phyloP scores from a whole-genome alignment of 169 alveolate genomes.

The Plasmodium sp. region DNA sequence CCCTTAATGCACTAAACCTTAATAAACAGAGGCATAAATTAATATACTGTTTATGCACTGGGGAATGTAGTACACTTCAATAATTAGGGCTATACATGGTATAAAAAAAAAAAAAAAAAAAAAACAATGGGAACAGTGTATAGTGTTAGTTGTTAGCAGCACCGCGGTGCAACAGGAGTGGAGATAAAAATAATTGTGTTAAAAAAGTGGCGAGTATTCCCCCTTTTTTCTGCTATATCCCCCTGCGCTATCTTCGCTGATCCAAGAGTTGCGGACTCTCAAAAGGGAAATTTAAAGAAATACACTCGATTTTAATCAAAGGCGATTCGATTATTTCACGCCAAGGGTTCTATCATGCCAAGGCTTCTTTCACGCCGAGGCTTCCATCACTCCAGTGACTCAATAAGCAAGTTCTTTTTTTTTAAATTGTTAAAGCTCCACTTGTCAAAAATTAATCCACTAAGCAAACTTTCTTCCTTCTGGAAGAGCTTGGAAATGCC shows the following conservation, averaged over 20 bases:
- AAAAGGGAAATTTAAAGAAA: not conserved
- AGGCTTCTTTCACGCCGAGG: not conserved
- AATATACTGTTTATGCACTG: not conserved
- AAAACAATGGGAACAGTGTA: not conserved
- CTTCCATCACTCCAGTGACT: not conserved
- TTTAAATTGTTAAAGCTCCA: not conserved
- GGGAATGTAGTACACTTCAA: not conserved
- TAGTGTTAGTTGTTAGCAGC: not conserved
- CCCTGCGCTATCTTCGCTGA: not conserved
- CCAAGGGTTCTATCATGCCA: not conserved
- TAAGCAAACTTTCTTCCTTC: not conserved
- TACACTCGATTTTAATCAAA: not conserved
- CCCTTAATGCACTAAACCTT: not conserved
- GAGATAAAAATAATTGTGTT: not conserved
- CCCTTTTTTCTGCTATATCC: not conserved
- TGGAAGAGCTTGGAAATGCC: constrained; percentile 1
- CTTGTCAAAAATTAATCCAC: constrained; percentile 16
- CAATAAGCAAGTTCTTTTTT: not conserved
- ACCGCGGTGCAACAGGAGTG: not conserved
- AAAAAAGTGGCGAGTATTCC: not conserved
- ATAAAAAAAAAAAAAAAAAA: not conserved
- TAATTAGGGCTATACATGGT: not conserved
- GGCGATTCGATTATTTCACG: not conserved
- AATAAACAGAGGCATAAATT: not conserved
- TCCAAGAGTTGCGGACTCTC: not conserved